Evolutionary conservation across 106 monocot species (phyloP).

Genomic region (Acanthochlamys bracteata): DNA sequence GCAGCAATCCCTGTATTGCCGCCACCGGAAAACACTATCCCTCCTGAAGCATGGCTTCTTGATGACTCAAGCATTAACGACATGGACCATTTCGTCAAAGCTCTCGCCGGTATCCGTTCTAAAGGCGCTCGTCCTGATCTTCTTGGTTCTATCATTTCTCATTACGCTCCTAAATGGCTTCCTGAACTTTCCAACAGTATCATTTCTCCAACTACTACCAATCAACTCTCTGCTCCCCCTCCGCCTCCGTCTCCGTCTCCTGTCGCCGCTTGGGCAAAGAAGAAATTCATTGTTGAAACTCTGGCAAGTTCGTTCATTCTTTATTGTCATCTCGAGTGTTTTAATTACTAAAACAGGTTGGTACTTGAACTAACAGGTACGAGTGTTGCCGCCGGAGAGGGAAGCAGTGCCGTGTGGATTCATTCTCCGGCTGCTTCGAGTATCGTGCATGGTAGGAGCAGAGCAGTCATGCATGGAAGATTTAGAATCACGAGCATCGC

Average conservation of each 20-base stretch:
- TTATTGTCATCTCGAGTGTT: not conserved
- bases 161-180: conserved; percentile 72
- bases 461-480: conserved; percentile 32
- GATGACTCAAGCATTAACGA: conserved; percentile 48
- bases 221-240: not conserved
- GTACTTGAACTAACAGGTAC: not conserved
- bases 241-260: conserved; percentile 39
- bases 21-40: not conserved
- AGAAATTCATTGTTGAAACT: conserved; percentile 53
- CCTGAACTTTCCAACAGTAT: conserved; percentile 36
- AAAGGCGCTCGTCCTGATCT: conserved; percentile 58
- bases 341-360: not conserved
- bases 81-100: conserved; percentile 48
- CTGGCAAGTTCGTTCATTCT: conserved; percentile 12
- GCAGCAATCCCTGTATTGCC: not conserved
- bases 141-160: conserved; percentile 53
- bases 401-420: conserved; percentile 49
- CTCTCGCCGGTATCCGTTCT: conserved; percentile 39
- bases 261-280: conserved; percentile 66
- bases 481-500: conserved; percentile 49
- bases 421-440: conserved; percentile 51
- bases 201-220: not conserved
- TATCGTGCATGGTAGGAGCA: conserved; percentile 62
- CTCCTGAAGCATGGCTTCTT: conserved; percentile 19
- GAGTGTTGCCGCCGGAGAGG: conserved; percentile 43